Evolutionary conservation across 768 basidiomycete species (phyloP).

Genomic region (Kwoniella sp.): DNA sequence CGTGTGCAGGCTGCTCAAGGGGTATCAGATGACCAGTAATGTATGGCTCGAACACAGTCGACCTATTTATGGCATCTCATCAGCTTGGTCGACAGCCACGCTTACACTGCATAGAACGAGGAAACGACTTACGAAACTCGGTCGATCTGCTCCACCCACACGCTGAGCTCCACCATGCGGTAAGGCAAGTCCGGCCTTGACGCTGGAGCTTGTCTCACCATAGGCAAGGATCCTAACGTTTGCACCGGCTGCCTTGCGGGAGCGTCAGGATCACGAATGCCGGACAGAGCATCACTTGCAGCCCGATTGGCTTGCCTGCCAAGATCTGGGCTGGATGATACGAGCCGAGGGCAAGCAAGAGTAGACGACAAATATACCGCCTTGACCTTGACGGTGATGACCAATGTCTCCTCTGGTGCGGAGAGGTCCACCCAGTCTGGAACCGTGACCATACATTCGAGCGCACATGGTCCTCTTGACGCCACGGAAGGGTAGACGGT

Average conservation of each 20-base stretch:
- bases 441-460: slow-evolving; percentile 45
- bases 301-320: background rate
- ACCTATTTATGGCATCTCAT: slow-evolving; percentile 14
- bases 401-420: slow-evolving; percentile 28
- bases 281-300: too few species aligned
- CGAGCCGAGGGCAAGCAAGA: background rate
- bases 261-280: too few species aligned
- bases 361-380: background rate
- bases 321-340: background rate
- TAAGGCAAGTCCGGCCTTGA: slow-evolving; percentile 11
- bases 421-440: slow-evolving; percentile 47
- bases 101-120: background rate
- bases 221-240: too few species aligned
- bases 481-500: slow-evolving; percentile 28
- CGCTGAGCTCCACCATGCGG: slow-evolving; percentile 42
- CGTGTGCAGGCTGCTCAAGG: slow-evolving; percentile 31
- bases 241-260: too few species aligned
- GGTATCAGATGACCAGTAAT: slow-evolving; percentile 38
- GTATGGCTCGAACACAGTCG: slow-evolving; percentile 26
- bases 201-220: slow-evolving; percentile 3
- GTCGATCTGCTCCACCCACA: slow-evolving; percentile 48
- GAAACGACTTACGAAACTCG: slow-evolving; percentile 31
- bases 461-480: slow-evolving; percentile 29
- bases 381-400: slow-evolving; percentile 22
- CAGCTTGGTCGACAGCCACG: background rate